phyloP scores from a whole-genome alignment of 257 asterid species.

The Agastache rugosa region DNA sequence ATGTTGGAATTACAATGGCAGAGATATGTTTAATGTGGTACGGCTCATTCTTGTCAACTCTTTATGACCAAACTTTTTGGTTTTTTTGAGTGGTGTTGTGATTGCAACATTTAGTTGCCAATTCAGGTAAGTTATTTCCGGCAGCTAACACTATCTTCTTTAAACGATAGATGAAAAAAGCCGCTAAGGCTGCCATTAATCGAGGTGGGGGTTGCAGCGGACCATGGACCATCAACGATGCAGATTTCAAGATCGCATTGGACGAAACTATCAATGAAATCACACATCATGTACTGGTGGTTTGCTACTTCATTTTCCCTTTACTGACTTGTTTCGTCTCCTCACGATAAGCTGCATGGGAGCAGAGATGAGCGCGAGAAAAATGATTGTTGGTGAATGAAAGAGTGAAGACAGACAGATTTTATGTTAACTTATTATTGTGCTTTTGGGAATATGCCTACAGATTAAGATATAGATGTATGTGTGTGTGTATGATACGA shows the following conservation, averaged over 20 bases:
- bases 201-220: slow-evolving; percentile 31
- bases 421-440: neutral
- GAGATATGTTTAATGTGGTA: slow-evolving; percentile 77
- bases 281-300: no score
- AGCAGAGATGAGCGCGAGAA: neutral
- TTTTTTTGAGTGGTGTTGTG: no score
- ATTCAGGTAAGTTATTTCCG: neutral
- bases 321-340: neutral
- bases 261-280: no score
- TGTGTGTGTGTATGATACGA: no score
- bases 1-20: slow-evolving; percentile 67
- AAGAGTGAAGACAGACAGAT: neutral
- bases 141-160: neutral
- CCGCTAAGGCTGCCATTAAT: slow-evolving; percentile 62
- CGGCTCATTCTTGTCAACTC: slow-evolving; percentile 24
- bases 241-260: slow-evolving; percentile 57
- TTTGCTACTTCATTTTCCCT: neutral
- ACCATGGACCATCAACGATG: slow-evolving; percentile 48
- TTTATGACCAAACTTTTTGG: neutral
- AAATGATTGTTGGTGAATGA: neutral
- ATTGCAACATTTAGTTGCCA: neutral
- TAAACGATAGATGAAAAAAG: slow-evolving; percentile 61
- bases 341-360: neutral
- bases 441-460: neutral
- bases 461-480: no score